A percentile compares a stretch with the other conserved stretches of the same genome.
phyloP scores from a whole-genome alignment of 1,139 yeast species.

The Yamadazyma diddensiae region DNA sequence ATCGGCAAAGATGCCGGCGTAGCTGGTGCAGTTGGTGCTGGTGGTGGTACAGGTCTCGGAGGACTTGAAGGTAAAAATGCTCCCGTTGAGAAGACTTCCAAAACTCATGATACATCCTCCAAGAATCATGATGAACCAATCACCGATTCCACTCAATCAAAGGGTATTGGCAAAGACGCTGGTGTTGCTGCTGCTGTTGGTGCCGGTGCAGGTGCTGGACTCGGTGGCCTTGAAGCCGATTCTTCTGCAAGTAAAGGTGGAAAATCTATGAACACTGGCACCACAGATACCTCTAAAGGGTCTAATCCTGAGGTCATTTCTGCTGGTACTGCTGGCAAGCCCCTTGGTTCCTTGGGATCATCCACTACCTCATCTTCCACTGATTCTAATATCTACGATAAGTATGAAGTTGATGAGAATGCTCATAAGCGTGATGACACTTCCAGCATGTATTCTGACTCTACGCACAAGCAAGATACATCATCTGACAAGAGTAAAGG shows the following conservation, averaged over 20 bases:
- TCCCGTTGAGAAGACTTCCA: too few species aligned
- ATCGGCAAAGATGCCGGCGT: too few species aligned
- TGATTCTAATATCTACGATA: not conserved
- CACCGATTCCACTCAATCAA: too few species aligned
- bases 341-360: not conserved
- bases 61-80: too few species aligned
- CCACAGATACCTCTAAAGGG: not conserved
- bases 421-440: not conserved
- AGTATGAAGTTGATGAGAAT: constrained; percentile 1
- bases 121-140: too few species aligned
- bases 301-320: not conserved
- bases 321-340: constrained; percentile 1
- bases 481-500: not conserved
- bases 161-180: not conserved
- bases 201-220: constrained; percentile 1
- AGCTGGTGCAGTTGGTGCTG: too few species aligned
- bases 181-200: constrained; percentile 4
- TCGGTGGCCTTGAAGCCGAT: too few species aligned
- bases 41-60: too few species aligned
- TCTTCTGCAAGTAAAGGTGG: too few species aligned
- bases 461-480: not conserved
- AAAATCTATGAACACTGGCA: not conserved
- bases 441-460: not conserved
- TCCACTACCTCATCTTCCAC: not conserved
- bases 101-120: too few species aligned